Conservation (phyloP, 306 rosid species). For the Cajanus cajan region DNA sequence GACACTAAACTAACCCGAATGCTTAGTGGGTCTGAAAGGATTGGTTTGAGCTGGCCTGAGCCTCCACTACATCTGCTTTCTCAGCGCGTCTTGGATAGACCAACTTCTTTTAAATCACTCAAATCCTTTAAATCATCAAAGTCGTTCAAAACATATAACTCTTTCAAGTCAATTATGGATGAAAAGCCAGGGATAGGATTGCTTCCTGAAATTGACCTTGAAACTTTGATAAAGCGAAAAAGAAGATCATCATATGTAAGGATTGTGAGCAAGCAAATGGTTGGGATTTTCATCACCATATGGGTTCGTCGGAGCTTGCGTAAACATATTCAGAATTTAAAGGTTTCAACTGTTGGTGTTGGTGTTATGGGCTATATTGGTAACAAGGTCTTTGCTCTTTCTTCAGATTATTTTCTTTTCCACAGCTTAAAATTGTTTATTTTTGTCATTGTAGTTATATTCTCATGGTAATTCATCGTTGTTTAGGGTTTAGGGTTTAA, state of each 20-base stretch:
- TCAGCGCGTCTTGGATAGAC: slow-evolving; percentile 63
- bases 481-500: too few species aligned
- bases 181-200: slow-evolving; percentile 47
- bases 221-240: slow-evolving; percentile 73
- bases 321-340: slow-evolving; percentile 81
- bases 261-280: slow-evolving; percentile 99
- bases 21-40: slow-evolving; percentile 90
- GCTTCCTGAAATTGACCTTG: slow-evolving; percentile 82
- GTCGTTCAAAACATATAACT: slow-evolving; percentile 57
- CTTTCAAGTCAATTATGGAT: slow-evolving; percentile 68
- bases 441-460: neutral
- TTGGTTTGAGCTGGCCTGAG: slow-evolving; percentile 98
- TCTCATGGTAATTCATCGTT: slow-evolving; percentile 1
- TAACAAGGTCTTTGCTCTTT: slow-evolving; percentile 64
- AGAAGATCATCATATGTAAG: slow-evolving; percentile 83
- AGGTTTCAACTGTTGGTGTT: slow-evolving; percentile 98
- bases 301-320: slow-evolving; percentile 98
- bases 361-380: slow-evolving; percentile 99
- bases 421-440: neutral
- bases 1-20: slow-evolving; percentile 58
- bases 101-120: slow-evolving; percentile 59
- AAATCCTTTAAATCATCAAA: slow-evolving; percentile 70
- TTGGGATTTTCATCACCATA: slow-evolving; percentile 84
- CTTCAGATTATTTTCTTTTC: neutral
- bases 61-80: slow-evolving; percentile 76